Base-by-base conservation (phyloP, 352 stramenopile species). In the Pythium phragmitis region DNA sequence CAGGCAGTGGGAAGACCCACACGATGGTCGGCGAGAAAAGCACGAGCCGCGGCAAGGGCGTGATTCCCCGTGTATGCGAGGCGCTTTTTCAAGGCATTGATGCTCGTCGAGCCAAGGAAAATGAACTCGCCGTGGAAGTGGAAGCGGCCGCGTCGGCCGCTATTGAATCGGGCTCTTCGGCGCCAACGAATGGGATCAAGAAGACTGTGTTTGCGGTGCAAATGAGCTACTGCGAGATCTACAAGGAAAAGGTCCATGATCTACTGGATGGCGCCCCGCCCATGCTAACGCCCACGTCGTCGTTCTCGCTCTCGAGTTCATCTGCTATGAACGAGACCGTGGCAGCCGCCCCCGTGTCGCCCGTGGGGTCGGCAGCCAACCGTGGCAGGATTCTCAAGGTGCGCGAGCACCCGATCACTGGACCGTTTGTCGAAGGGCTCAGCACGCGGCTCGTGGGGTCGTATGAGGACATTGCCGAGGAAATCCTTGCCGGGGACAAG, bases 401-500 rank as follows among this genome's bases (percentile, higher is more conserved):
- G 9, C 73, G 88, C 4, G 87, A 96, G 30, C 87, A 96, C 53
- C 88, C 88, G 7, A 73, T 91, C 1, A 91, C 84, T 6, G 88
- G 88, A 0, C 86, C 87, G 0, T 96, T 96, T 54, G 86, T 96
- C 11, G 84, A 95, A 63, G 84, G 82, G 7, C 50, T 96, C 48
- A 92, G 79, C 46, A 77, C 72, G 13, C 73, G 77, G 0, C 75
- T 85, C 0, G 88, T 96, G 23, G 75, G 71, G 1, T 92, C 78
- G 33, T 96, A 96, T 55, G 80, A 83, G 0, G 87, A 96, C 49
- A 92, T 94, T 36, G 73, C 75, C 0, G 80, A 90, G 30, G 84
- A 92, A 52, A 85, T 94, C 70, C 56, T 91, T 0, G 77, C 82
- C 11, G 97, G 97, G 7, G 97, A 98, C 62, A 98, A 98, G 61